Evolutionary conservation across 208 protist species (phyloP), one percentile per base, ranked within the genome.

Genomic region (Trypanosoma caninum): DNA sequence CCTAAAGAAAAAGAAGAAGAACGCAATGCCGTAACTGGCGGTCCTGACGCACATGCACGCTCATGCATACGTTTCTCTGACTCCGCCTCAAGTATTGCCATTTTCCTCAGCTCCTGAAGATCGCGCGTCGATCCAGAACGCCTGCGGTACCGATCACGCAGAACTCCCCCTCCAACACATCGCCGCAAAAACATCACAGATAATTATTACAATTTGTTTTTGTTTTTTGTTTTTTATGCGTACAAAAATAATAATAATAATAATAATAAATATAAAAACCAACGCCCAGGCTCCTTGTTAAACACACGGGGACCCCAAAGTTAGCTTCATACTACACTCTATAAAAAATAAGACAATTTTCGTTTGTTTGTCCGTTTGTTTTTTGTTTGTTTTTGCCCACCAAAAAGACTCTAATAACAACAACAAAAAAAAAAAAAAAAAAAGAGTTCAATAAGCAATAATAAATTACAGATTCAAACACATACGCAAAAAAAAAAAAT

Each of bases 31-130:
- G 35, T 63, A 63, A 34, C 65, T 54, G 25, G 59, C 33, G 18
- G 75, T 47, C 65, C 78, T 74, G 13, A 34, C 48, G 59, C 69
- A 78, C 33, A 62, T 20, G 37, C 55, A 34, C 65, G 56, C 33
- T 20, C 38, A 18, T 72, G 25, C 30, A 42, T 10, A 16, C 58
- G 65, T 23, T 53, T 57, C 8, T 64, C 65, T 0, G 58, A 10
- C 3, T 47, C 58, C 20, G 65, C 48, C 35, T 72, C 65, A 23
- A 72, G n/a, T 9, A 72, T 52, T n/a, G 58, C 56, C 23, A 63
- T 60, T 18, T 38, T 55, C 33, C 57, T 51, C 58, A 72, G 30
- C 23, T 57, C 57, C 28, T 47, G 45, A 14, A 59, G n/a, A 3
- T 11, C 30, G 45, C 33, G 50, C 22, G 5, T 18, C 2, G 51